These are phyloP conservation scores for Claviceps fusiformis DNA, from an alignment of 2,329 filamentous ascomycete species.

Conservation along the genomic window DNA sequence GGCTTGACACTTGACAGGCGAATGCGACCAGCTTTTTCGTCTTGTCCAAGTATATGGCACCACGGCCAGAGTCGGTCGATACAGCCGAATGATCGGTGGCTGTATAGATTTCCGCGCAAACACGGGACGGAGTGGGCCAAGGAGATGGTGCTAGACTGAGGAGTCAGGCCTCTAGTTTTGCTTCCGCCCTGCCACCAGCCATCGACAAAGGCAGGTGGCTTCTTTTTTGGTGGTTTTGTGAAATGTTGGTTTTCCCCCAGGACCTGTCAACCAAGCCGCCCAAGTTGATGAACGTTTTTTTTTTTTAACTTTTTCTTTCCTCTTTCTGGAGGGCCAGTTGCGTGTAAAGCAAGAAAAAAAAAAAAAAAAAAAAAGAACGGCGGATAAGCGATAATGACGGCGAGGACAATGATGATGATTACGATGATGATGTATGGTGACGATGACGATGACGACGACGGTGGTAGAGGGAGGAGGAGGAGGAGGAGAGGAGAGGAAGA, in stretches of 20 bases:
- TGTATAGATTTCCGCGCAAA: neutral
- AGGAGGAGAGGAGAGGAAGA: no score
- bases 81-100: neutral
- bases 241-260: neutral
- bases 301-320: no score
- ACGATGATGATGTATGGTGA: neutral
- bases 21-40: neutral
- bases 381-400: neutral
- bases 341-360: no score
- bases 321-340: neutral
- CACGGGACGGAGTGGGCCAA: neutral
- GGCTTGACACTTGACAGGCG: constrained; percentile 1
- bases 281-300: neutral
- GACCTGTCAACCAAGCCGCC: neutral
- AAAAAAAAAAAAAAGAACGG: no score
- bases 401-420: neutral
- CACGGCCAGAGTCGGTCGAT: neutral
- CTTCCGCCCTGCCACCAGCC: neutral
- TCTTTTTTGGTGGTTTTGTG: neutral
- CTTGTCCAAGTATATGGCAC: neutral
- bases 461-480: neutral
- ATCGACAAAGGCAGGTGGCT: neutral
- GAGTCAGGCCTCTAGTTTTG: neutral
- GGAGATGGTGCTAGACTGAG: neutral
- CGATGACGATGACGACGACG: neutral